Evolutionary conservation across 2,329 filamentous ascomycete species (phyloP).

Genomic region (Fusarium neocosmosporiellum): DNA sequence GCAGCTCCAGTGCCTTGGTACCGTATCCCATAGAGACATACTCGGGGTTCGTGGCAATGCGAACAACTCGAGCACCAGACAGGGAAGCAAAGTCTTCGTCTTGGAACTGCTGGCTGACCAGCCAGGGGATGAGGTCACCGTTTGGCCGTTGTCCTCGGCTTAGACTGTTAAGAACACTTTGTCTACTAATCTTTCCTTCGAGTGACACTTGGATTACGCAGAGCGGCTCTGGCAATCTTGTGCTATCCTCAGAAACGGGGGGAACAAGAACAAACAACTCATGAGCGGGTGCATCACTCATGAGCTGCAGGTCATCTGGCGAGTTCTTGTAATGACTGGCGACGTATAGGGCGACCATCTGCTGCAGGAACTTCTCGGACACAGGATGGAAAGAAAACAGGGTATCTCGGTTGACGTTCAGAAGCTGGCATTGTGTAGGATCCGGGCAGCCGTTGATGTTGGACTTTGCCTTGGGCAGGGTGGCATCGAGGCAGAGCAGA

Average conservation of each 20-base stretch:
- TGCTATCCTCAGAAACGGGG: slow-evolving; percentile 80
- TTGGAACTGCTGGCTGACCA: slow-evolving; percentile 97
- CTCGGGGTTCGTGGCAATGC: slow-evolving; percentile 96
- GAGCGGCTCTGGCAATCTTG: slow-evolving; percentile 88
- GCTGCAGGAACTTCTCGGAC: slow-evolving; percentile 95
- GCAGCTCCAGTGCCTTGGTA: slow-evolving; percentile 84
- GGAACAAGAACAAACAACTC: slow-evolving; percentile 95
- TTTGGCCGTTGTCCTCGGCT: slow-evolving; percentile 89
- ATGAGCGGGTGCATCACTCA: slow-evolving; percentile 97
- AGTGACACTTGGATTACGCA: slow-evolving; percentile 95
- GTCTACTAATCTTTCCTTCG: slow-evolving; percentile 93
- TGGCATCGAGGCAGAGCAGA: slow-evolving; percentile 92
- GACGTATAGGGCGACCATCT: slow-evolving; percentile 98
- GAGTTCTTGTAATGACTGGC: slow-evolving; percentile 99
- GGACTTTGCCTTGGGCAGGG: slow-evolving; percentile 80
- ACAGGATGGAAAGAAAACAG: slow-evolving; percentile 98
- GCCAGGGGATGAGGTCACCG: slow-evolving; percentile 96
- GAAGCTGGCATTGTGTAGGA: slow-evolving; percentile 88
- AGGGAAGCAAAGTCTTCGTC: slow-evolving; percentile 95
- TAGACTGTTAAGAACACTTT: slow-evolving; percentile 90
- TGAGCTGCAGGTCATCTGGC: slow-evolving; percentile 96
- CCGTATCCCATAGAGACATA: slow-evolving; percentile 95
- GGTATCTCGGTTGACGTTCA: slow-evolving; percentile 95
- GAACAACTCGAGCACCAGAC: slow-evolving; percentile 90
- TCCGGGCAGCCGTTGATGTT: slow-evolving; percentile 85